These are phyloP conservation scores for Marasmius tenuissimus DNA, from an alignment of 1,284 basidiomycete genomes.

Conservation along the genomic window DNA sequence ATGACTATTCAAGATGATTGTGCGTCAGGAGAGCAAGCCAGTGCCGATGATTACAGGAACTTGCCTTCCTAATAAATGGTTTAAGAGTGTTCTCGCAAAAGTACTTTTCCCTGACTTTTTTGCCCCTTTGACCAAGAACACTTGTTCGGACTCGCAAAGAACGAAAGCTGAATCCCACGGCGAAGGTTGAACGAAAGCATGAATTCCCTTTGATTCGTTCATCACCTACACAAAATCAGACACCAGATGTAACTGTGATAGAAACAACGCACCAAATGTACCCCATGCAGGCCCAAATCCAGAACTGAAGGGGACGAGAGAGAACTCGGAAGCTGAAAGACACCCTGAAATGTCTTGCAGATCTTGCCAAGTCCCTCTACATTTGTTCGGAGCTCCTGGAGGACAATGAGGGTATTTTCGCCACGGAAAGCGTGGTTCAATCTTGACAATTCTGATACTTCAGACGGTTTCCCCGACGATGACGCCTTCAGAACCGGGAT, in stretches of 20 bases:
- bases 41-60: slow-evolving; percentile 17
- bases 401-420: slow-evolving; percentile 42
- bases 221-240: not conserved
- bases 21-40: not conserved
- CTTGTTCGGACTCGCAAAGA: slow-evolving; percentile 19
- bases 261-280: slow-evolving; percentile 53
- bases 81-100: slow-evolving; percentile 76
- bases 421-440: slow-evolving; percentile 14
- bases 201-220: slow-evolving; percentile 42
- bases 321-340: slow-evolving; percentile 46
- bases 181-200: slow-evolving; percentile 35
- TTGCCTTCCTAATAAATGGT: slow-evolving; percentile 62
- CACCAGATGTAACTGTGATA: slow-evolving; percentile 33
- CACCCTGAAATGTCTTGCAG: slow-evolving; percentile 58
- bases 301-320: slow-evolving; percentile 14
- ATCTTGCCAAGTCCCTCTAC: slow-evolving; percentile 65
- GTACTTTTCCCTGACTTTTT: slow-evolving; percentile 92
- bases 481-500: slow-evolving; percentile 53
- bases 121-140: slow-evolving; percentile 76
- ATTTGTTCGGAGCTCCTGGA: slow-evolving; percentile 55
- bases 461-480: slow-evolving; percentile 12
- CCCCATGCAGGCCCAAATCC: slow-evolving; percentile 44
- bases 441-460: slow-evolving; percentile 22
- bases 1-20: slow-evolving; percentile 43
- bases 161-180: slow-evolving; percentile 7